Conservation (phyloP, 78 protist genomes). For the Dictyostelium firmibasis region DNA sequence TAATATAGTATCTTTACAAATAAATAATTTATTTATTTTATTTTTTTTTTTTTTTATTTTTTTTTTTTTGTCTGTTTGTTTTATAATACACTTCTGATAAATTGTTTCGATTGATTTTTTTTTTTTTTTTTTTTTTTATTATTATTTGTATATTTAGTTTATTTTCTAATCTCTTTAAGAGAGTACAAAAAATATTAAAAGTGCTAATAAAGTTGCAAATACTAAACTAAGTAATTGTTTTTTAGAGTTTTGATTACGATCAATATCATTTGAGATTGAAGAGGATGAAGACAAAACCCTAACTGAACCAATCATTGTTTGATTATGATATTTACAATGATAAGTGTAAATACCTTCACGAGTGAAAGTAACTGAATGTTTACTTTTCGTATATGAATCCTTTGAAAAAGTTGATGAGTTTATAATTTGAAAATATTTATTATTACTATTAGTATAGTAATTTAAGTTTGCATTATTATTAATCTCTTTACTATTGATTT, state of each 20-base stretch:
- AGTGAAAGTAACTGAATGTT: conserved; percentile 30
- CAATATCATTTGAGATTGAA: background rate
- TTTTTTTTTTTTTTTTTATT: too few species aligned
- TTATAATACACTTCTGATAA: background rate
- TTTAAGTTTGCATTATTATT: background rate
- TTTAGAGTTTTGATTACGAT: background rate
- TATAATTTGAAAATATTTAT: background rate
- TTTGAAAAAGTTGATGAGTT: conserved; percentile 35
- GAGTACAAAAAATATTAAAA: conserved; percentile 30
- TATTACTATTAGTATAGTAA: background rate
- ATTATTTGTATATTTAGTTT: too few species aligned
- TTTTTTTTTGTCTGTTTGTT: background rate
- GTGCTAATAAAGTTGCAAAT: conserved; percentile 27
- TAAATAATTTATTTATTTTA: background rate
- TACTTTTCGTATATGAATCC: background rate
- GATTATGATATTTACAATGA: conserved; percentile 24
- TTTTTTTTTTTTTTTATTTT: too few species aligned
- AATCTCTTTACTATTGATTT: background rate
- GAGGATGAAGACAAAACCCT: conserved; percentile 9
- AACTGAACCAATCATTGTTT: conserved; percentile 22
- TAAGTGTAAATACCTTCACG: conserved; percentile 17
- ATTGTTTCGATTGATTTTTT: background rate
- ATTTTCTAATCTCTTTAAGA: too few species aligned
- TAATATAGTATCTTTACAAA: background rate
- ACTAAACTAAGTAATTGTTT: background rate